Base-by-base conservation (phyloP, 2,329 filamentous ascomycete species). In the Grosmannia serpens region DNA sequence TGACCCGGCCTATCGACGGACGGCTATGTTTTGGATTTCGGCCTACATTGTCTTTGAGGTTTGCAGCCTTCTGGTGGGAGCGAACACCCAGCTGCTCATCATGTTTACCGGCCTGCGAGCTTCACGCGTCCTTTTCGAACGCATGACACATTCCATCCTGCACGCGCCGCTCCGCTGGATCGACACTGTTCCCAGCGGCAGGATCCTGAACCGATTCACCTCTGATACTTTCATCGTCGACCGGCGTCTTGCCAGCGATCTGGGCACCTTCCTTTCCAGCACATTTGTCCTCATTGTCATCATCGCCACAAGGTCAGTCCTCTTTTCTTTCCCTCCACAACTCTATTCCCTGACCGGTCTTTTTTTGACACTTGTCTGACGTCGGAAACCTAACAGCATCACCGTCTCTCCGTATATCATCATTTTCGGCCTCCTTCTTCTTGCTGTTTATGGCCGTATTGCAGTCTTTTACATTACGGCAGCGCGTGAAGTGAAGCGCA, bases 171-270 rank as follows among this genome's bases (percentile, higher is more conserved):
- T 76, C 13, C 66, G 68, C 44, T 73, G 70, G 70, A 64, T 73
- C 17, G 73, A 76, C 60, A 73, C 70, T 0, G 64, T 71, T 1
- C 73, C 74, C 4, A 64, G 70, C 0, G 74, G 74, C 6, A 69
- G 73, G n/a, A 68, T 76, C 33, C 63, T 75, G 47, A 76, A 76
- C 63, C 70, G 74, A 7, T 75, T 75, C 58, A 71, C 70, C 0
- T 68, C 68, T 0, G 74, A 76, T 61, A 71, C 71, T 3, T 70
- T 69, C 44, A 65, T 68, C 13, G 63, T 75, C 8, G 74, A 76
- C 59, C 64, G 65, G n/a, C 65, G 67, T 2, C 64, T 74, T 5
- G 64, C 68, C 0, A 62, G 55, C 1, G 67, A 70, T 38, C 62
- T 68, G 3, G 66, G 65, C 26, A 62, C 60, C 20, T 68, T 72